Evolutionary conservation across 495 filamentous ascomycete genomes (phyloP).

Genomic region (Annulohypoxylon stygium): DNA sequence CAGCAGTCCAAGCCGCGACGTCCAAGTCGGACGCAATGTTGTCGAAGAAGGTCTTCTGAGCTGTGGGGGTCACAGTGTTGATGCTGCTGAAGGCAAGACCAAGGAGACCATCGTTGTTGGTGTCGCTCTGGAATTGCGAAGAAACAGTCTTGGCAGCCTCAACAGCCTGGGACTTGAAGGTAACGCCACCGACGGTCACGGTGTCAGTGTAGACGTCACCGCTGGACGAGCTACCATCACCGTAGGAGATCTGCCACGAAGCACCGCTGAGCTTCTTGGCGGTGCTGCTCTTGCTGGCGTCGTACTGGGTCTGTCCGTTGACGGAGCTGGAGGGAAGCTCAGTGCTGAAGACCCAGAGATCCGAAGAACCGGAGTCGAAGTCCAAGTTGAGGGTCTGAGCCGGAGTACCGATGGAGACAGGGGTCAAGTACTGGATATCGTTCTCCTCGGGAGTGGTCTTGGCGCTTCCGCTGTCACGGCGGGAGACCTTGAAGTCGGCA

Average conservation of each 20-base stretch:
- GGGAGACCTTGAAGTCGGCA: constrained; percentile 41
- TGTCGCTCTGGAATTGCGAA: constrained; percentile 67
- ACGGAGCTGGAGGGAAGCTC: constrained; percentile 61
- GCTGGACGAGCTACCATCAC: constrained; percentile 73
- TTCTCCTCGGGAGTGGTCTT: constrained; percentile 66
- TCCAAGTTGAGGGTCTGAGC: constrained; percentile 71
- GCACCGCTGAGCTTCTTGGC: constrained; percentile 63
- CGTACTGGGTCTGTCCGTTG: constrained; percentile 66
- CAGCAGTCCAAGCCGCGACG: constrained; percentile 73
- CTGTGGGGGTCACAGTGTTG: constrained; percentile 73
- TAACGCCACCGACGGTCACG: constrained; percentile 74
- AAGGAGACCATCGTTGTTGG: constrained; percentile 74
- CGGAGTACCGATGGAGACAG: constrained; percentile 69
- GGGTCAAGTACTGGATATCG: constrained; percentile 73
- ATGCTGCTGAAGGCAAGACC: constrained; percentile 77
- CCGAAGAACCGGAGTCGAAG: constrained; percentile 79
- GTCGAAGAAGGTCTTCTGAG: constrained; percentile 78
- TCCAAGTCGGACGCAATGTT: constrained; percentile 69
- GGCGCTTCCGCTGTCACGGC: constrained; percentile 61
- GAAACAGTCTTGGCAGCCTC: constrained; percentile 75
- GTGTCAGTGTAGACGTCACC: constrained; percentile 77
- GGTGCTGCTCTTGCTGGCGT: constrained; percentile 58
- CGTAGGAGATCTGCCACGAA: constrained; percentile 76
- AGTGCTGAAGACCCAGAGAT: constrained; percentile 67
- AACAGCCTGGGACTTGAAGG: constrained; percentile 72